Evolutionary conservation across 208 protist genomes (phyloP).

Genomic region (Naegleria fowleri): DNA sequence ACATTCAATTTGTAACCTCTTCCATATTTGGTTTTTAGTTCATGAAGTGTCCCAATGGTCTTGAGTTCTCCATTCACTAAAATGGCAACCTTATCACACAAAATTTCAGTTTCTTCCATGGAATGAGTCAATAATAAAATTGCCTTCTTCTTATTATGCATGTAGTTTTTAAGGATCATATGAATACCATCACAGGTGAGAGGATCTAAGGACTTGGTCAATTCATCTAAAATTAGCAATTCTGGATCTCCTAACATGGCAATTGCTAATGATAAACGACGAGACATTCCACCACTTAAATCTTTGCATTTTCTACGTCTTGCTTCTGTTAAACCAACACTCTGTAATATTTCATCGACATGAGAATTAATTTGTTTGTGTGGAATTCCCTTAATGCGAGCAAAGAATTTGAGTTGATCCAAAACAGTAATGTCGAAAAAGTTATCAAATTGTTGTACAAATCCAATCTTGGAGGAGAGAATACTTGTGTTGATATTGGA

Average conservation of each 20-base stretch:
- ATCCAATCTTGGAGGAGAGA: background rate
- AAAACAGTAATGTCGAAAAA: constrained; percentile 26
- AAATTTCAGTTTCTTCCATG: background rate
- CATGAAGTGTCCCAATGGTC: background rate
- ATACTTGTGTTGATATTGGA: background rate
- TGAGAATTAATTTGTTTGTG: background rate
- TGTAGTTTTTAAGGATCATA: constrained; percentile 31
- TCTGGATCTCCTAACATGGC: constrained; percentile 61
- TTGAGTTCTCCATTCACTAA: background rate
- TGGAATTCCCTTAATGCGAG: constrained; percentile 37
- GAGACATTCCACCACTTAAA: constrained; percentile 60
- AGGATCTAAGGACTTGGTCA: constrained; percentile 33
- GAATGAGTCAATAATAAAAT: background rate
- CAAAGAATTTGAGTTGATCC: constrained; percentile 45
- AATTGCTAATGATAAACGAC: constrained; percentile 63
- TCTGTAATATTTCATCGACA: constrained; percentile 9
- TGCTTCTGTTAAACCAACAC: background rate
- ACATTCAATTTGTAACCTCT: background rate
- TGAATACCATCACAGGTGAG: constrained; percentile 44
- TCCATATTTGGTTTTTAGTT: background rate
- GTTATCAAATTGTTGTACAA: background rate
- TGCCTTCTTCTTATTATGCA: background rate
- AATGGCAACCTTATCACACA: background rate
- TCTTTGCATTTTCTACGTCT: background rate
- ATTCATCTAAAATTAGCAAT: constrained; percentile 56